phyloP scores from a whole-genome alignment of 2,329 filamentous ascomycete species.

The Juglanconis oblonga region DNA sequence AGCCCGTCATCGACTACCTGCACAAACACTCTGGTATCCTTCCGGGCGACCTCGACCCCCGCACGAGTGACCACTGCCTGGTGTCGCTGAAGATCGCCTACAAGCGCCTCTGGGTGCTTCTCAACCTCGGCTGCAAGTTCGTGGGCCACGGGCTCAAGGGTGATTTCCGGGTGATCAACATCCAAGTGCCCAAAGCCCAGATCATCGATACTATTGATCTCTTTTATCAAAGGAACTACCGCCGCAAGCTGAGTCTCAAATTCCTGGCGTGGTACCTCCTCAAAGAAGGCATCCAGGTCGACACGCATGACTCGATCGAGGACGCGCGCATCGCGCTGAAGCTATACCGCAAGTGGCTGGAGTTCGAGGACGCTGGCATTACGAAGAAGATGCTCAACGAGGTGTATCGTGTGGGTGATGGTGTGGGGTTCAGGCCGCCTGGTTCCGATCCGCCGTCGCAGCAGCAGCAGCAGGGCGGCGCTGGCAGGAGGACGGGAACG shows the following conservation, averaged over 20 bases:
- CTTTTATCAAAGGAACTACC: constrained; percentile 77
- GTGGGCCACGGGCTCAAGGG: constrained; percentile 90
- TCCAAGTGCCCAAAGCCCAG: constrained; percentile 85
- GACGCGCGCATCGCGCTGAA: constrained; percentile 89
- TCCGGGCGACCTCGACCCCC: constrained; percentile 77
- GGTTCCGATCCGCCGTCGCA: constrained; percentile 1
- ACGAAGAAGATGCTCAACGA: constrained; percentile 81
- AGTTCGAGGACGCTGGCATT: constrained; percentile 83
- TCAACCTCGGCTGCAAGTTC: constrained; percentile 92
- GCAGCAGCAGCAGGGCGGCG: background rate
- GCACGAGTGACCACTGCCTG: constrained; percentile 75
- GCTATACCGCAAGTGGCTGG: constrained; percentile 83
- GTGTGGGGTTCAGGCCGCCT: constrained; percentile 13
- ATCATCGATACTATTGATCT: constrained; percentile 92
- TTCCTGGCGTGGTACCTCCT: constrained; percentile 90
- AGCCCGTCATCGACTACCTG: constrained; percentile 91
- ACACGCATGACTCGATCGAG: constrained; percentile 92
- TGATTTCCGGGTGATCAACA: constrained; percentile 97
- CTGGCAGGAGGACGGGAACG: background rate
- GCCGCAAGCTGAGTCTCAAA: constrained; percentile 84
- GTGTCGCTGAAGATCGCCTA: constrained; percentile 88
- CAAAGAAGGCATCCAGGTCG: constrained; percentile 89
- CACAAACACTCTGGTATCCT: constrained; percentile 93
- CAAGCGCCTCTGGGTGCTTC: constrained; percentile 95
- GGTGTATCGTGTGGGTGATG: constrained; percentile 60